phyloP scores from a whole-genome alignment of 257 asterid species.

The Gentiana straminea region DNA sequence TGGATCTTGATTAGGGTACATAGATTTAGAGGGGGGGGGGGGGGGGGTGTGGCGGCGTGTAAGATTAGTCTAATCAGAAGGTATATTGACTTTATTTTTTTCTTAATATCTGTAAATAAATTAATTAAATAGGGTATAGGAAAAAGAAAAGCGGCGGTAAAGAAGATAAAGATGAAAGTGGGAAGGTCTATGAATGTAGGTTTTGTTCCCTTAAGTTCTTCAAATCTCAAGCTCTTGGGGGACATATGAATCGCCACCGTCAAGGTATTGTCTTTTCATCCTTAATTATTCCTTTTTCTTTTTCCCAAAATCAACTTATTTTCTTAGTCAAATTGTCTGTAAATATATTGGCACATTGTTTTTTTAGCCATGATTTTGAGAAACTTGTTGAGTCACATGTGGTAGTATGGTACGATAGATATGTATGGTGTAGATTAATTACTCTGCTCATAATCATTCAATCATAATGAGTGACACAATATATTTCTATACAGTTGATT shows the following conservation, averaged over 20 bases:
- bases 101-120: too few relatives aligned
- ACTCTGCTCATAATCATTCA: too few relatives aligned
- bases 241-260: conserved; percentile 99
- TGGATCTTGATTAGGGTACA: too few relatives aligned
- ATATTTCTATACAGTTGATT: too few relatives aligned
- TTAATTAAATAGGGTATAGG: conserved; percentile 21
- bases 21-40: neutral
- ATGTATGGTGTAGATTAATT: too few relatives aligned
- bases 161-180: conserved; percentile 42
- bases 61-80: conserved; percentile 37
- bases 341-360: too few relatives aligned
- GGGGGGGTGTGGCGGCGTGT: neutral
- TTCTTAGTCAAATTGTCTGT: too few relatives aligned
- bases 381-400: too few relatives aligned
- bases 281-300: neutral
- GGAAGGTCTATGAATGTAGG: conserved; percentile 95
- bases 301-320: too few relatives aligned
- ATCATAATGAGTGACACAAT: too few relatives aligned
- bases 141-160: conserved; percentile 82
- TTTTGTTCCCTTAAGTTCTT: conserved; percentile 97
- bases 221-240: conserved; percentile 99
- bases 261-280: conserved; percentile 43
- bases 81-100: conserved; percentile 15
- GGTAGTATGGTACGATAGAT: too few relatives aligned
- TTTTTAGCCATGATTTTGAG: too few relatives aligned